phyloP scores from a whole-genome alignment of 2,329 filamentous ascomycete genomes.

The Diaporthe ilicicola region DNA sequence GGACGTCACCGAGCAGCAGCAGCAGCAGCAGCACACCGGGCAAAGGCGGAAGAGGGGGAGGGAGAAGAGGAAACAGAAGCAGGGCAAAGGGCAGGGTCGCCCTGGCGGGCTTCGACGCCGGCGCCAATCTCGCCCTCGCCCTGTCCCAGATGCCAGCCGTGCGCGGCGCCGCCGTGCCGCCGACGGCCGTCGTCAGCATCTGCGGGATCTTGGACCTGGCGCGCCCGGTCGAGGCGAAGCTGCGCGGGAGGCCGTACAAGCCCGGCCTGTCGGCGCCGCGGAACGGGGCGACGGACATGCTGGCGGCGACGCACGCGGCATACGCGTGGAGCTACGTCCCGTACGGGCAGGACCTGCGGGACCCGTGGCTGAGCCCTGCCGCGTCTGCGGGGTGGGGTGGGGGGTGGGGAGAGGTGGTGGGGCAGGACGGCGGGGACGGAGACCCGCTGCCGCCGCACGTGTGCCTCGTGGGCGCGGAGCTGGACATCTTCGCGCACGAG shows the following conservation, averaged over 20 bases:
- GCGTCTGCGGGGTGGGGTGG: conserved; percentile 38
- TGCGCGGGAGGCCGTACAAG: conserved; percentile 47
- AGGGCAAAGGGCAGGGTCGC: conserved; percentile 43
- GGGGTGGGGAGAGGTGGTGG: not conserved
- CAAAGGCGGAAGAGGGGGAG: no score
- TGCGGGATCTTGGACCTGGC: conserved; percentile 56
- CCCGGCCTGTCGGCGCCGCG: conserved; percentile 42
- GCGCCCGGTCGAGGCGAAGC: conserved; percentile 41
- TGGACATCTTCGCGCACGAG: conserved; percentile 56
- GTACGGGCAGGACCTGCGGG: conserved; percentile 42
- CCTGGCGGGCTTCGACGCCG: conserved; percentile 59
- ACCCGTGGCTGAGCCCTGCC: conserved; percentile 54
- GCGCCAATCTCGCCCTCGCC: conserved; percentile 56
- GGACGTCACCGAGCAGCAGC: not conserved
- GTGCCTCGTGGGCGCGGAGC: conserved; percentile 53
- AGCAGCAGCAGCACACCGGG: no score
- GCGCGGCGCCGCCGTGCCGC: not conserved
- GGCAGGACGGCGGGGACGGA: conserved; percentile 34
- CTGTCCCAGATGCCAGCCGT: conserved; percentile 50
- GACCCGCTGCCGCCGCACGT: conserved; percentile 52
- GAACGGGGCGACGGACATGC: conserved; percentile 37
- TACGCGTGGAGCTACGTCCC: conserved; percentile 54
- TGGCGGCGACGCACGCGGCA: conserved; percentile 40
- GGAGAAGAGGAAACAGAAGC: not conserved
- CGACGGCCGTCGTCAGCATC: conserved; percentile 49